These are phyloP conservation scores for Henckelia pumila DNA, from an alignment of 257 asterid species.

Conservation along the genomic window DNA sequence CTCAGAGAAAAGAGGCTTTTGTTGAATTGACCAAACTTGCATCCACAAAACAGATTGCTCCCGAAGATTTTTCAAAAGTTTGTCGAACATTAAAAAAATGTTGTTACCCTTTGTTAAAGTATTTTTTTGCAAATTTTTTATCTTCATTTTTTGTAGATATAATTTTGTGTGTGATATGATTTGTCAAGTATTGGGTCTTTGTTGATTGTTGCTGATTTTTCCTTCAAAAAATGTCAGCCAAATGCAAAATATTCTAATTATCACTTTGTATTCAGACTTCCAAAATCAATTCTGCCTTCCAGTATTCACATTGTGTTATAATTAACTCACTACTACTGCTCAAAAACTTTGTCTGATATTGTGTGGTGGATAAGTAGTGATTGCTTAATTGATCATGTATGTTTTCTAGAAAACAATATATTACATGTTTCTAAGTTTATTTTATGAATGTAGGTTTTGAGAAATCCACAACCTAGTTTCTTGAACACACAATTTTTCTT, in stretches of 20 bases:
- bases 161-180: constrained; percentile 13
- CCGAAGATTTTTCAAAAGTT: constrained; percentile 93
- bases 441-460: too few relatives aligned
- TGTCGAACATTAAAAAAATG: constrained; percentile 97
- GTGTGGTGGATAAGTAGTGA: too few relatives aligned
- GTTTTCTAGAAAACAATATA: too few relatives aligned
- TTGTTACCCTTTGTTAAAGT: constrained; percentile 13
- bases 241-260: neutral
- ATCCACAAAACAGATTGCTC: constrained; percentile 87
- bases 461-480: too few relatives aligned
- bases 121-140: neutral
- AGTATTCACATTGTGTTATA: too few relatives aligned
- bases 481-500: too few relatives aligned
- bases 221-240: neutral
- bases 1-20: constrained; percentile 96
- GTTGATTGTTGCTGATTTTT: constrained; percentile 1
- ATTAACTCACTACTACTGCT: too few relatives aligned
- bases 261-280: too few relatives aligned
- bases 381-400: too few relatives aligned
- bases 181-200: neutral
- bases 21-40: constrained; percentile 96
- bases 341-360: too few relatives aligned
- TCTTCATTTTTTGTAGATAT: neutral
- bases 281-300: neutral
- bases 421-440: too few relatives aligned